Conservation (phyloP, 768 basidiomycete genomes). For the Lactifluus pinguis region DNA sequence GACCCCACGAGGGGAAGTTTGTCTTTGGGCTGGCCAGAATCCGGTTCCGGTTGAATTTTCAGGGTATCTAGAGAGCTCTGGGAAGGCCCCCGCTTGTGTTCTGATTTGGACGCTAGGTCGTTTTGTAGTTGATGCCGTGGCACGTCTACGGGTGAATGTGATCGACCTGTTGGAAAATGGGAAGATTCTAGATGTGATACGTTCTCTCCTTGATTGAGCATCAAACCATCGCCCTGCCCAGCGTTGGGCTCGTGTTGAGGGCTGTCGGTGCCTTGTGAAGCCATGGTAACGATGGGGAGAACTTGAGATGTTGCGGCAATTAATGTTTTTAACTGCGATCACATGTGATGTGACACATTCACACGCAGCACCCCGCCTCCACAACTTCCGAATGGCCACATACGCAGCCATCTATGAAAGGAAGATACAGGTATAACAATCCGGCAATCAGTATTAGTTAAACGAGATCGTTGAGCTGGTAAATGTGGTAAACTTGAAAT, state of each 20-base stretch:
- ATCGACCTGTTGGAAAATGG: not conserved
- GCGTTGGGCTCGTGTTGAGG: not conserved
- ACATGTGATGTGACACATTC: not conserved
- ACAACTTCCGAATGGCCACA: not conserved
- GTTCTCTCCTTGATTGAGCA: not conserved
- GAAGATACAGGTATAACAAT: conserved; percentile 34
- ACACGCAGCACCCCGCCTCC: not conserved
- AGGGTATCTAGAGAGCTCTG: not conserved
- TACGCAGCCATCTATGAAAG: not conserved
- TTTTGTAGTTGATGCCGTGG: not conserved
- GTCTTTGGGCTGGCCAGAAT: not conserved
- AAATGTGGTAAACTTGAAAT: no score
- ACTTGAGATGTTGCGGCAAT: not conserved
- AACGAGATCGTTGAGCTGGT: conserved; percentile 31
- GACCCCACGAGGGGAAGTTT: not conserved
- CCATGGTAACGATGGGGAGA: not conserved
- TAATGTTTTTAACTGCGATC: not conserved
- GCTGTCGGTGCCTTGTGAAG: not conserved
- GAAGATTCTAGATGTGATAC: not conserved
- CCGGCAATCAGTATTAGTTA: conserved; percentile 37
- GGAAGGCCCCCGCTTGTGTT: not conserved
- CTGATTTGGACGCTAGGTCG: not conserved
- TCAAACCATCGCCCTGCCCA: not conserved
- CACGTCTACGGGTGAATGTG: not conserved
- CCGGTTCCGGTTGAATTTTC: not conserved